phyloP scores from a whole-genome alignment of 2,329 filamentous ascomycete species.

The Ophiocordyceps camponoti-leonardi region DNA sequence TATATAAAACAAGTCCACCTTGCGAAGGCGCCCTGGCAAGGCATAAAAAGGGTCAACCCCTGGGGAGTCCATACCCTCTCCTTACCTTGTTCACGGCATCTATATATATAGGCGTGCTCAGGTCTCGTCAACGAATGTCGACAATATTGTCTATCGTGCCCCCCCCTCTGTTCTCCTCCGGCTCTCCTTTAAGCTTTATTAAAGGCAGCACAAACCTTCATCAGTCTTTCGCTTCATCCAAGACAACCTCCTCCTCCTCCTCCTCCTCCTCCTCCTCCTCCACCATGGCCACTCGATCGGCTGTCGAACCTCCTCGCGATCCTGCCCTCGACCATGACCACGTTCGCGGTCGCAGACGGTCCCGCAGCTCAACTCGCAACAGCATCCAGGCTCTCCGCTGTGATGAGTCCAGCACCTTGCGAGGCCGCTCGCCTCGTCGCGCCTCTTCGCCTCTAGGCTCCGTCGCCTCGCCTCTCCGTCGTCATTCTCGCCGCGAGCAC shows the following conservation, averaged over 20 bases:
- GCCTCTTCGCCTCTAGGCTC: slow-evolving; percentile 18
- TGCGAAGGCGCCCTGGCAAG: not conserved
- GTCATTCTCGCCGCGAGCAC: slow-evolving; percentile 24
- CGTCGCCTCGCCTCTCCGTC: slow-evolving; percentile 7
- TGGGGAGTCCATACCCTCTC: not conserved
- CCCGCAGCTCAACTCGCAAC: slow-evolving; percentile 18
- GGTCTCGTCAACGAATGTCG: too few relatives aligned
- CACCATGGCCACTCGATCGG: not conserved
- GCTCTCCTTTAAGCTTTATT: not conserved
- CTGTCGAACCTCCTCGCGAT: not conserved
- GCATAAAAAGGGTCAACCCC: not conserved
- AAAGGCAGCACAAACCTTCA: not conserved
- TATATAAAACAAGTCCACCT: not conserved
- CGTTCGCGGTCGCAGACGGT: slow-evolving; percentile 21
- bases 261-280: not conserved
- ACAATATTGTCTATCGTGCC: too few relatives aligned
- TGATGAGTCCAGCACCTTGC: slow-evolving; percentile 24
- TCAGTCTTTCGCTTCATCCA: too few relatives aligned
- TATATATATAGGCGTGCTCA: too few relatives aligned
- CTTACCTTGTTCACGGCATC: too few relatives aligned
- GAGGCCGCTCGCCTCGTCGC: slow-evolving; percentile 22
- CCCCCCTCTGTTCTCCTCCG: not conserved
- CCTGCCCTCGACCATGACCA: slow-evolving; percentile 10
- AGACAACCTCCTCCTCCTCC: too few relatives aligned
- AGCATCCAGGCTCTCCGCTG: slow-evolving; percentile 14